Percentiles rank a stretch among this genome's conserved stretches.
Evolutionary conservation across 768 basidiomycete genomes (phyloP).

Genomic region (Atractiella rhizophila): DNA sequence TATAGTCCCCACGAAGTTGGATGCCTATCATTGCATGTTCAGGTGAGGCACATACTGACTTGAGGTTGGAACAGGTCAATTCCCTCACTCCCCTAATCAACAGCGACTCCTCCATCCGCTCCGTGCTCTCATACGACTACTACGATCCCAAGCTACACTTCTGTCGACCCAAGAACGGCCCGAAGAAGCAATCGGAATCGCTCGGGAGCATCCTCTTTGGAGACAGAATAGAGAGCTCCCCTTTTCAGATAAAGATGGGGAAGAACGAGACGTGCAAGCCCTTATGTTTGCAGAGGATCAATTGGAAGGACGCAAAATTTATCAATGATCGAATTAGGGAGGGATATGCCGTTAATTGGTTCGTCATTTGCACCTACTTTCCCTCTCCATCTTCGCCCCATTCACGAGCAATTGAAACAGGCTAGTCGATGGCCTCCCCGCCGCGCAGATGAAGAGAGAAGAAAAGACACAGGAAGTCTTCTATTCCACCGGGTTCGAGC

Average conservation of each 20-base stretch:
- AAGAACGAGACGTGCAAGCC: conserved; percentile 47
- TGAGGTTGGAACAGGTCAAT: not conserved
- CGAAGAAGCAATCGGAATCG: conserved; percentile 25
- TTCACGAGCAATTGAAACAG: no score
- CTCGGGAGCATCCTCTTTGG: conserved; percentile 88
- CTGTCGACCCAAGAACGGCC: conserved; percentile 34
- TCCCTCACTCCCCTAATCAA: not conserved
- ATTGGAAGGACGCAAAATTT: conserved; percentile 52
- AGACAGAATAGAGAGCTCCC: conserved; percentile 75
- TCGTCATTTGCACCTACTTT: no score
- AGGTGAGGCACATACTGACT: no score
- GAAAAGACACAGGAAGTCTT: conserved; percentile 54
- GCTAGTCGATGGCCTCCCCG: conserved; percentile 76
- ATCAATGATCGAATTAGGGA: conserved; percentile 76
- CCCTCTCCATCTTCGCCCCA: no score
- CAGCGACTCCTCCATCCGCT: not conserved
- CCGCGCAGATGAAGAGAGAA: conserved; percentile 74
- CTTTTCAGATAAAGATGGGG: conserved; percentile 68
- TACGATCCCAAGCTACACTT: conserved; percentile 68
- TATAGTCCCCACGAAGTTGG: no score
- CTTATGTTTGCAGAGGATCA: conserved; percentile 40
- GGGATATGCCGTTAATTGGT: conserved; percentile 82
- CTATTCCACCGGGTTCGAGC: conserved; percentile 54
- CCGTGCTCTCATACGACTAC: conserved; percentile 37
- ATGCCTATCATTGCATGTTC: no score